Evolutionary conservation across 148 eudicot genomes (phyloP).

Genomic region (Fagopyrum homotropicum): DNA sequence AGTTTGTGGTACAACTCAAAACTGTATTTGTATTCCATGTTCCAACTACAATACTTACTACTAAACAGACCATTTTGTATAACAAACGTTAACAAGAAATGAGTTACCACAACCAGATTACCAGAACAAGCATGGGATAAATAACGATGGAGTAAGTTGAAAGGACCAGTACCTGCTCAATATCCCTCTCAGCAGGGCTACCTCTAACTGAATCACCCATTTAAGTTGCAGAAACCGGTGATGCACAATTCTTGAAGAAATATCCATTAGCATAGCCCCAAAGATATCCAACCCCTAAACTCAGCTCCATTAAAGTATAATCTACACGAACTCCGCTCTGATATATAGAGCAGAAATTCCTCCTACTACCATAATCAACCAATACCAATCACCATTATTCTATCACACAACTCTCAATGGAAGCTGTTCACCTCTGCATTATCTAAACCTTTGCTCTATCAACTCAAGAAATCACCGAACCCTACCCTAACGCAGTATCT

Average conservation of each 20-base stretch:
- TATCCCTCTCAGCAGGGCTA: conserved; percentile 57
- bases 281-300: conserved; percentile 17
- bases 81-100: background rate
- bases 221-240: conserved; percentile 44
- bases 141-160: background rate
- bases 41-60: background rate
- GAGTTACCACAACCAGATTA: background rate
- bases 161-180: conserved; percentile 49
- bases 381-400: background rate
- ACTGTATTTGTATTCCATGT: no score
- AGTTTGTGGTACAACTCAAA: no score
- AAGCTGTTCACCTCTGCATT: background rate
- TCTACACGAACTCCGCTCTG: conserved; percentile 2
- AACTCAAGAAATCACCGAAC: conserved; percentile 6
- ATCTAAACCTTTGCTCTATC: background rate
- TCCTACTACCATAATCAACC: background rate
- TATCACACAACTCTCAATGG: background rate
- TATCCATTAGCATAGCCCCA: conserved; percentile 63
- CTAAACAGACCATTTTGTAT: background rate
- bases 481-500: background rate
- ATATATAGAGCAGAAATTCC: background rate
- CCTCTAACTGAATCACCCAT: conserved; percentile 72
- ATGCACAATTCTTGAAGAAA: conserved; percentile 26
- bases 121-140: background rate
- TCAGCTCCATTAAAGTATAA: conserved; percentile 19